Conservation (phyloP, 2,329 filamentous ascomycete species). For the Neopestalotiopsis rosae region DNA sequence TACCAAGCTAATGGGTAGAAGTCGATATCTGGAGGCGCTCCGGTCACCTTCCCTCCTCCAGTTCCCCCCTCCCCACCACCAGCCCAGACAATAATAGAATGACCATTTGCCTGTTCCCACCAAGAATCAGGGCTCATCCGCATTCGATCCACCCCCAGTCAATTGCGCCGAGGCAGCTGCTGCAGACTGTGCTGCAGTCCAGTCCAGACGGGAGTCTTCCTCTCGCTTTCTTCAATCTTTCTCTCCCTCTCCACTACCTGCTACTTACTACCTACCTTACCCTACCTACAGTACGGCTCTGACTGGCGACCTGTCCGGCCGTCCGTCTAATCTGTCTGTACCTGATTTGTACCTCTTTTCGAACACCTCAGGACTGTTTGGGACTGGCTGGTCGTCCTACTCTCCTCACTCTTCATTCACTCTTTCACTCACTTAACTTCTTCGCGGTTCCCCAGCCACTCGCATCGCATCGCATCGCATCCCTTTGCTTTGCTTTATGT, state of each 20-base stretch:
- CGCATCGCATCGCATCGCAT: slow-evolving; percentile 13
- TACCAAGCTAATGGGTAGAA: not conserved
- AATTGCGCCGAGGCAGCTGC: slow-evolving; percentile 12
- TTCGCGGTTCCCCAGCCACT: slow-evolving; percentile 13
- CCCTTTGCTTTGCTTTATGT: not conserved
- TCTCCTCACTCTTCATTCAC: not conserved
- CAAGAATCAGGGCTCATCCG: slow-evolving; percentile 3
- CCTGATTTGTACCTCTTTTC: not conserved
- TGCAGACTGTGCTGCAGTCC: not conserved
- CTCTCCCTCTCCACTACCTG: not conserved
- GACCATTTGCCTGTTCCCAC: not conserved
- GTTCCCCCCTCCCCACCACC: not conserved
- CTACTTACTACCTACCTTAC: not conserved
- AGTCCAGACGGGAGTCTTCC: not conserved
- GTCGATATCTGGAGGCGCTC: slow-evolving; percentile 1
- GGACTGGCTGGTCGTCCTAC: not conserved
- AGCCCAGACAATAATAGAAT: slow-evolving; percentile 1
- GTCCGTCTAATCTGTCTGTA: not conserved
- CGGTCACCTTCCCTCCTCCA: slow-evolving; percentile 1
- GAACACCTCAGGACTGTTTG: too few species aligned
- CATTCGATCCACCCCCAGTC: slow-evolving; percentile 1
- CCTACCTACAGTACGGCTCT: not conserved
- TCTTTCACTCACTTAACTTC: not conserved
- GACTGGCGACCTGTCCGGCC: not conserved
- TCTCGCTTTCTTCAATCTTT: slow-evolving; percentile 2